phyloP scores from a whole-genome alignment of 2,329 filamentous ascomycete species.

The Neonectria faginata region DNA sequence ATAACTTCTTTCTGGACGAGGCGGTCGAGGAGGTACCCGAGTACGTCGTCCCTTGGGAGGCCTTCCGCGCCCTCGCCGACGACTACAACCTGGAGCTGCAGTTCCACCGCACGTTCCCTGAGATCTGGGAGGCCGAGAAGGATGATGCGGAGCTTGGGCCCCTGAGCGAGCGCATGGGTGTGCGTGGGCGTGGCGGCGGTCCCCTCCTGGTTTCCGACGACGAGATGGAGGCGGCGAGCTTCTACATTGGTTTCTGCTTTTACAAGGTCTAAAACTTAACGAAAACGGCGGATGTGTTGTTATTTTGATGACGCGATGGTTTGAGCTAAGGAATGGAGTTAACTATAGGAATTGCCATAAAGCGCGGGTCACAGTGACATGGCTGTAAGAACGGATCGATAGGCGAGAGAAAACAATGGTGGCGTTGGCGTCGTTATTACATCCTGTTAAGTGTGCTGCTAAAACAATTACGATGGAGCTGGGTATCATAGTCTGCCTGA shows the following conservation, averaged over 20 bases:
- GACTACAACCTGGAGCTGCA: constrained; percentile 97
- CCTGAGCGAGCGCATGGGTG: constrained; percentile 95
- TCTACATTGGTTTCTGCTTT: constrained; percentile 96
- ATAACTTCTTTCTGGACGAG: constrained; percentile 95
- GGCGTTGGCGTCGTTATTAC: constrained; percentile 40
- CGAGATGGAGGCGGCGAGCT: constrained; percentile 91
- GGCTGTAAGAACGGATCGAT: background rate
- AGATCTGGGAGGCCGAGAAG: constrained; percentile 93
- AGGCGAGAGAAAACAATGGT: constrained; percentile 13
- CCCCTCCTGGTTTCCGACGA: constrained; percentile 80
- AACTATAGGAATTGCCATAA: background rate
- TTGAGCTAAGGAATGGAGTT: background rate
- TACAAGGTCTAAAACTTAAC: constrained; percentile 79
- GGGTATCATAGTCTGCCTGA: constrained; percentile 50
- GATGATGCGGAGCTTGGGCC: constrained; percentile 84
- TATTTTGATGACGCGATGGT: background rate
- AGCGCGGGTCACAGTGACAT: background rate
- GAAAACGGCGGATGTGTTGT: background rate
- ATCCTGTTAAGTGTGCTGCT: constrained; percentile 29
- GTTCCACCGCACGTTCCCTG: constrained; percentile 90
- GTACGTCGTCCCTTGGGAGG: constrained; percentile 98
- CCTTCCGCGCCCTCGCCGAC: constrained; percentile 93
- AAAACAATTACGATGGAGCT: constrained; percentile 37
- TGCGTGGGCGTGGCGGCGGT: constrained; percentile 76
- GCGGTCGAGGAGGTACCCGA: constrained; percentile 96